phyloP scores from a whole-genome alignment of 2,329 filamentous ascomycete genomes.

The Huntiella moniliformis region DNA sequence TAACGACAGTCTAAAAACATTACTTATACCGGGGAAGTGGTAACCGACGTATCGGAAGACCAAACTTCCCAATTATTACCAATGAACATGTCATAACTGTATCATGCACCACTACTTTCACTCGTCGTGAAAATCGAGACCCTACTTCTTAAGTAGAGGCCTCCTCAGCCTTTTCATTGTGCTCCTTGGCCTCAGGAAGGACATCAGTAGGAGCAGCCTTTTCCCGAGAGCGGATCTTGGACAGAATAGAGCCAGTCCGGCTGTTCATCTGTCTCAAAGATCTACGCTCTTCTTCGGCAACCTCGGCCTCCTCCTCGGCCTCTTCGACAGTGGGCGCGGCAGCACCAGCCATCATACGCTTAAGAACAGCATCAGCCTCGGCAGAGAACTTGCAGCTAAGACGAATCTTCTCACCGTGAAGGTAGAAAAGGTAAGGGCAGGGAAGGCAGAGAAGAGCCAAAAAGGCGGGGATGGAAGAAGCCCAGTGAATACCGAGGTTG shows the following conservation, averaged over 20 bases:
- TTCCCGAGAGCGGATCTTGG: neutral
- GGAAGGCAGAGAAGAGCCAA: conserved; percentile 52
- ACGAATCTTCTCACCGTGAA: conserved; percentile 45
- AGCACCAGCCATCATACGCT: conserved; percentile 19
- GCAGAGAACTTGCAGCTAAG: conserved; percentile 50
- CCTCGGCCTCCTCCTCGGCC: neutral
- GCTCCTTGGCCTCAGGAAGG: neutral
- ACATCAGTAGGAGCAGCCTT: neutral
- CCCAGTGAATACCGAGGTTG: conserved; percentile 56
- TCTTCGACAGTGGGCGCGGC: neutral
- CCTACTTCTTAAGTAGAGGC: too few relatives aligned
- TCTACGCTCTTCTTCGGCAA: neutral
- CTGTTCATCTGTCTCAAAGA: neutral
- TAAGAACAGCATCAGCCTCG: conserved; percentile 43
- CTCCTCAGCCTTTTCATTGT: too few relatives aligned
- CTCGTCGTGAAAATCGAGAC: too few relatives aligned
- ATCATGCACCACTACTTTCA: too few relatives aligned
- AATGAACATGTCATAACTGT: too few relatives aligned
- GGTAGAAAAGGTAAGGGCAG: conserved; percentile 59
- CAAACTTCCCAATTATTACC: too few relatives aligned
- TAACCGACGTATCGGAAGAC: too few relatives aligned
- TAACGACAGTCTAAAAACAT: too few relatives aligned
- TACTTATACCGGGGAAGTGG: too few relatives aligned
- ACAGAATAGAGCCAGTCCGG: neutral
- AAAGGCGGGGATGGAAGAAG: conserved; percentile 53